phyloP scores from a whole-genome alignment of 176 grass and related monocot genomes.

The Musa itinerans region DNA sequence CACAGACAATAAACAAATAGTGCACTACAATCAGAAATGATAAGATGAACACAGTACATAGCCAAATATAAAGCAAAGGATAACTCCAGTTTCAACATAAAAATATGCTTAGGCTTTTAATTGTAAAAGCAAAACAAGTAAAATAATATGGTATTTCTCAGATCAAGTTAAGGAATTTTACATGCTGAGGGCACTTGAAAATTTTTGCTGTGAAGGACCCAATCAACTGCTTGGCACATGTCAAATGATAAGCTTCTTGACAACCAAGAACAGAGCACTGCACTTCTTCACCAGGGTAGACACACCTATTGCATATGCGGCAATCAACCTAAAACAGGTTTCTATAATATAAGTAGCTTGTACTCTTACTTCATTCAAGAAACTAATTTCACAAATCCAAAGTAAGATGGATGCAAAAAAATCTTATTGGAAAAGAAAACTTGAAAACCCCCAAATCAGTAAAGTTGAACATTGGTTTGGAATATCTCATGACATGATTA shows the following conservation, averaged over 20 bases:
- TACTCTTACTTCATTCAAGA: background rate
- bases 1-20: too few species aligned
- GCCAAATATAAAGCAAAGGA: too few species aligned
- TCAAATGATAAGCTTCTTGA: slow-evolving; percentile 7
- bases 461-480: too few species aligned
- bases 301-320: slow-evolving; percentile 9
- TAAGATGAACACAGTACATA: too few species aligned
- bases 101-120: too few species aligned
- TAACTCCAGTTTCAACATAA: too few species aligned
- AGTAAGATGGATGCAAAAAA: background rate
- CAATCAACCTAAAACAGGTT: slow-evolving; percentile 16
- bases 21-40: too few species aligned
- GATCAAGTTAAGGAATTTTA: slow-evolving; percentile 5
- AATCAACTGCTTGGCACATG: slow-evolving; percentile 4
- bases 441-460: too few species aligned
- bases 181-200: slow-evolving; percentile 29
- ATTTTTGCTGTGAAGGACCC: slow-evolving; percentile 1
- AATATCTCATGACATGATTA: too few species aligned
- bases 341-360: too few species aligned
- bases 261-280: slow-evolving; percentile 5
- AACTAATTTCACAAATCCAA: background rate
- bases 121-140: background rate
- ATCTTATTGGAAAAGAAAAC: too few species aligned
- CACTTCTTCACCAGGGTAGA: slow-evolving; percentile 12
- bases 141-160: background rate